These are phyloP conservation scores for Diaporthe aspalathi DNA, from an alignment of 2,329 filamentous ascomycete genomes.

Conservation along the genomic window DNA sequence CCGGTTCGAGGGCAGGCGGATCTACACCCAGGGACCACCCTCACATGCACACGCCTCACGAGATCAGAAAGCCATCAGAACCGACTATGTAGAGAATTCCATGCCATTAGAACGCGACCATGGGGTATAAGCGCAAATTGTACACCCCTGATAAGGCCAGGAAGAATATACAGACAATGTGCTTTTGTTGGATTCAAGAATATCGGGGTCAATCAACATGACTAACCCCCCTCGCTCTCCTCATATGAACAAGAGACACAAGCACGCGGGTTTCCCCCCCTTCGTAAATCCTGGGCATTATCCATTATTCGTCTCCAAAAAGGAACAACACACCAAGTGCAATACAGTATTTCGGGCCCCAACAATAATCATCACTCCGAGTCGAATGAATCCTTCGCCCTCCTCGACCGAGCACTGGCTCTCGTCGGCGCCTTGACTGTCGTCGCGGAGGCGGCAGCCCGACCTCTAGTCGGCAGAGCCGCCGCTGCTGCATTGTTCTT, in stretches of 20 bases:
- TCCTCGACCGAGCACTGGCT: slow-evolving; percentile 30
- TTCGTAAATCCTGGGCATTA: slow-evolving; percentile 7
- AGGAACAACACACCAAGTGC: background rate
- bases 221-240: background rate
- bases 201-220: background rate
- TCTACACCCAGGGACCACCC: too few species aligned
- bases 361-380: slow-evolving; percentile 8
- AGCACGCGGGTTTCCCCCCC: background rate
- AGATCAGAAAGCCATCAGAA: too few species aligned
- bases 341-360: background rate
- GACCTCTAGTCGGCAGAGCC: slow-evolving; percentile 32
- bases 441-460: slow-evolving; percentile 3
- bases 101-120: background rate
- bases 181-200: slow-evolving; percentile 10
- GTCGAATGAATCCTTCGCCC: slow-evolving; percentile 37
- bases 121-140: background rate
- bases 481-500: slow-evolving; percentile 36
- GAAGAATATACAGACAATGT: background rate
- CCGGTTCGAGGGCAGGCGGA: background rate
- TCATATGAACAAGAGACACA: background rate
- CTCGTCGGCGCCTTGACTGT: slow-evolving; percentile 18
- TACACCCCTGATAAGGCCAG: background rate
- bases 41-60: background rate
- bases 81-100: background rate
- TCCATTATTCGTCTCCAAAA: slow-evolving; percentile 28